Evolutionary conservation across 371 early-diverging fungal genomes (phyloP).

Genomic region (Syncephalastrum racemosum): DNA sequence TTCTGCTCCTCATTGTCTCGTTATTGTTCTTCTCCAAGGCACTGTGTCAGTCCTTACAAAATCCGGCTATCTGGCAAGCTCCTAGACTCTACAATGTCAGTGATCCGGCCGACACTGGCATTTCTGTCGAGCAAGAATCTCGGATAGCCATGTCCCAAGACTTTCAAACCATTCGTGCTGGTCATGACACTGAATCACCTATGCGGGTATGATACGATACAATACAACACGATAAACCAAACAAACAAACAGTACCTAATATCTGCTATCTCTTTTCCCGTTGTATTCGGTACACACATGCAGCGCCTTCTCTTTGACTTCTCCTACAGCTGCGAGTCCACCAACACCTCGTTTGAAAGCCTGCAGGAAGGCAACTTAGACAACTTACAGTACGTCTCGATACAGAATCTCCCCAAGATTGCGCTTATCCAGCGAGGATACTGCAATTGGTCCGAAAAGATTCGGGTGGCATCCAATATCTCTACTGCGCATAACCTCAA

Average conservation of each 20-base stretch:
- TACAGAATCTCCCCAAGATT: slow-evolving; percentile 24
- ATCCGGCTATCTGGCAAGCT: slow-evolving; percentile 11
- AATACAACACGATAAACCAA: too few relatives aligned
- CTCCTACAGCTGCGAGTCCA: slow-evolving; percentile 8
- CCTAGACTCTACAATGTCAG: slow-evolving; percentile 5
- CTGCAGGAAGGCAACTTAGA: slow-evolving; percentile 10
- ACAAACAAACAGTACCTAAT: too few relatives aligned
- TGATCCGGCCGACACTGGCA: slow-evolving; percentile 5
- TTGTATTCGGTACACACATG: not conserved
- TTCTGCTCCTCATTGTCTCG: too few relatives aligned
- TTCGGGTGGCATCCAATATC: slow-evolving; percentile 19
- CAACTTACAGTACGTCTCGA: not conserved
- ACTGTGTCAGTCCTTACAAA: not conserved
- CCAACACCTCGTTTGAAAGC: slow-evolving; percentile 11
- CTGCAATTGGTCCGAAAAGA: slow-evolving; percentile 36
- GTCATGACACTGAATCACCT: slow-evolving; percentile 15
- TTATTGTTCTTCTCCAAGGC: too few relatives aligned
- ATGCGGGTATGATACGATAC: not conserved
- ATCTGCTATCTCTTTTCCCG: slow-evolving; percentile 2
- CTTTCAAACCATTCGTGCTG: slow-evolving; percentile 29
- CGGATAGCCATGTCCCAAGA: slow-evolving; percentile 17
- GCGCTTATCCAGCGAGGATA: slow-evolving; percentile 35
- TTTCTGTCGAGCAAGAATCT: not conserved
- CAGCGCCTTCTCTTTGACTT: slow-evolving; percentile 14
- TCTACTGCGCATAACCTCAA: slow-evolving; percentile 21